A percentile compares a stretch with the other conserved stretches of the same genome.
These are phyloP conservation scores for Colletotrichum incanum DNA, from an alignment of 2,329 filamentous ascomycete species.

Conservation along the genomic window DNA sequence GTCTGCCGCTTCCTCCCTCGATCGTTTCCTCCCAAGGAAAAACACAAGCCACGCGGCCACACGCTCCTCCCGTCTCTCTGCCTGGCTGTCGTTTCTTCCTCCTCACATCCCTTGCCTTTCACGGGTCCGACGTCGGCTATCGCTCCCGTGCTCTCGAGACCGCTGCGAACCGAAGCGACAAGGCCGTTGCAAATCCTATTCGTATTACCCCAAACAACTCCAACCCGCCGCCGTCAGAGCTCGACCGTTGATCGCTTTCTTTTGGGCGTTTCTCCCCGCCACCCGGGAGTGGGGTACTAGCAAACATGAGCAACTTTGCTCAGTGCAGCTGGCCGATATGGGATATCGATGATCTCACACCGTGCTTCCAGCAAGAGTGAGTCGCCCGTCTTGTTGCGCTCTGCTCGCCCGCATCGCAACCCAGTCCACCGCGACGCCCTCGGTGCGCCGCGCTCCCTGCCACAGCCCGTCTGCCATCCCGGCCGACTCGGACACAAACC, in stretches of 20 bases:
- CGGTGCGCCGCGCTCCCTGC: not conserved
- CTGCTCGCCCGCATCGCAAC: slow-evolving; percentile 21
- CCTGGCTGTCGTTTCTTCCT: not conserved
- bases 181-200: slow-evolving; percentile 19
- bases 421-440: not conserved
- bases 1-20: not conserved
- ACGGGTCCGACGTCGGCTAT: slow-evolving; percentile 30
- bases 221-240: slow-evolving; percentile 6
- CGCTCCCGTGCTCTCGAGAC: slow-evolving; percentile 16
- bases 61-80: not conserved
- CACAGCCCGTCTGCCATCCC: not conserved
- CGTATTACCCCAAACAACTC: slow-evolving; percentile 35
- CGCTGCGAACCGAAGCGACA: slow-evolving; percentile 34
- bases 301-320: slow-evolving; percentile 63
- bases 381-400: slow-evolving; percentile 51
- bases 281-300: slow-evolving; percentile 40
- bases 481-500: not conserved
- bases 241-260: slow-evolving; percentile 35
- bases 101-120: not conserved
- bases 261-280: slow-evolving; percentile 38
- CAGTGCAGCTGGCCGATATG: slow-evolving; percentile 73
- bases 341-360: slow-evolving; percentile 75
- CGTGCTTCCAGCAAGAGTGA: slow-evolving; percentile 78
- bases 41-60: not conserved
- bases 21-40: not conserved